A percentile compares a stretch with the other conserved stretches of the same genome.
These are phyloP conservation scores for Aspergillus texensis DNA, from an alignment of 2,329 filamentous ascomycete genomes.

Conservation along the genomic window DNA sequence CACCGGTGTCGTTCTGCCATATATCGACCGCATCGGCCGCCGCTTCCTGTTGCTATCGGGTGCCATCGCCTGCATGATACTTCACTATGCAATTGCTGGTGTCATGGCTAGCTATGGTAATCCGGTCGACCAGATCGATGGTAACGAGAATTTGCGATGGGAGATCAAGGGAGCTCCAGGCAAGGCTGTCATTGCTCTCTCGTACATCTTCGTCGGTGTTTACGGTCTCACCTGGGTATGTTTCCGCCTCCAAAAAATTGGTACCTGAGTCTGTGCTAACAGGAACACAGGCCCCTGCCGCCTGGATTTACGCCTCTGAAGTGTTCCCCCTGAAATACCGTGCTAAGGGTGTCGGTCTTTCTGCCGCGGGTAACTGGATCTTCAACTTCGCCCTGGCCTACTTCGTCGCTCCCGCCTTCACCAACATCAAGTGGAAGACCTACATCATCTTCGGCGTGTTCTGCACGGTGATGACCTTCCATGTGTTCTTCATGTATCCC, in stretches of 20 bases:
- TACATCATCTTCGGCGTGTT: conserved; percentile 79
- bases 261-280: background rate
- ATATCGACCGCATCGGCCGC: conserved; percentile 55
- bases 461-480: conserved; percentile 68
- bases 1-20: conserved; percentile 53
- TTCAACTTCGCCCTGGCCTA: conserved; percentile 60
- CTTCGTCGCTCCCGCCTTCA: conserved; percentile 62
- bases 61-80: conserved; percentile 48
- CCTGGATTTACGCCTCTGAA: conserved; percentile 63
- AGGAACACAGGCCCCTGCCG: conserved; percentile 53
- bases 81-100: conserved; percentile 59
- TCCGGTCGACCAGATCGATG: conserved; percentile 48
- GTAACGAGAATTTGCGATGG: conserved; percentile 51
- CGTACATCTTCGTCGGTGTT: conserved; percentile 54
- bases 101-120: conserved; percentile 55
- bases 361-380: conserved; percentile 65
- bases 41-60: conserved; percentile 52
- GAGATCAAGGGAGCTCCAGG: conserved; percentile 53
- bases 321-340: conserved; percentile 67
- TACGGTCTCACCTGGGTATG: conserved; percentile 46
- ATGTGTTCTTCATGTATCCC: conserved; percentile 68
- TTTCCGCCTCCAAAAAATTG: conserved; percentile 23
- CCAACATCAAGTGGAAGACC: conserved; percentile 61
- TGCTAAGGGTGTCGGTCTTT: conserved; percentile 64
- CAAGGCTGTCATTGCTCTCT: conserved; percentile 65